Percentiles rank a stretch among this genome's conserved stretches.
Conservation (phyloP, 1,284 basidiomycete genomes). For the Cystobasidium slooffiae region DNA sequence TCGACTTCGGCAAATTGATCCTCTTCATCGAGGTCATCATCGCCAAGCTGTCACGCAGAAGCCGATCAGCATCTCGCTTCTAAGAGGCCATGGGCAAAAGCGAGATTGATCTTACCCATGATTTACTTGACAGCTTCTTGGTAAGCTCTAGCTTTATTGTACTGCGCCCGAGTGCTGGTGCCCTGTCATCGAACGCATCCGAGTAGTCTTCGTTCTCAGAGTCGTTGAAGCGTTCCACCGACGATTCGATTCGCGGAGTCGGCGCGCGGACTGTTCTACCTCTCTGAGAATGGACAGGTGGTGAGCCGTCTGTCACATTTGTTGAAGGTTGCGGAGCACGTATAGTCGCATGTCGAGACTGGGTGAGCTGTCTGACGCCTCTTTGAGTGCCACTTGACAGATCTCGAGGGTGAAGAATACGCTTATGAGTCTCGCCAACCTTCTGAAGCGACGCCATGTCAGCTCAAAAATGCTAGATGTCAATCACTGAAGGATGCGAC, state of each 20-base stretch:
- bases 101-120: conserved; percentile 69
- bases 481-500: too few species aligned
- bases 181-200: conserved; percentile 61
- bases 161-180: conserved; percentile 62
- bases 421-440: conserved; percentile 13
- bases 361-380: conserved; percentile 4
- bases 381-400: conserved; percentile 22
- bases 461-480: background rate
- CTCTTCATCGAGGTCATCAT: conserved; percentile 80
- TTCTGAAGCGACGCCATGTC: background rate
- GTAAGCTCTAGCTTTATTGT: conserved; percentile 71
- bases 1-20: conserved; percentile 90
- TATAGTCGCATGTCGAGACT: conserved; percentile 17
- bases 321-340: conserved; percentile 6
- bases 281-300: background rate
- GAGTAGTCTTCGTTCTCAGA: conserved; percentile 78
- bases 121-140: conserved; percentile 65
- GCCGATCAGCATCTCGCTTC: too few species aligned
- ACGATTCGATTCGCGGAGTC: conserved; percentile 1
- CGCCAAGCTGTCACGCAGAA: conserved; percentile 64
- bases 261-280: background rate
- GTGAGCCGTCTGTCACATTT: background rate
- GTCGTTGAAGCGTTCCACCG: conserved; percentile 18
- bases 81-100: background rate
- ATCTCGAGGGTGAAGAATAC: conserved; percentile 46